phyloP scores from a whole-genome alignment of 306 rosid species.

The Hippophae rhamnoides region DNA sequence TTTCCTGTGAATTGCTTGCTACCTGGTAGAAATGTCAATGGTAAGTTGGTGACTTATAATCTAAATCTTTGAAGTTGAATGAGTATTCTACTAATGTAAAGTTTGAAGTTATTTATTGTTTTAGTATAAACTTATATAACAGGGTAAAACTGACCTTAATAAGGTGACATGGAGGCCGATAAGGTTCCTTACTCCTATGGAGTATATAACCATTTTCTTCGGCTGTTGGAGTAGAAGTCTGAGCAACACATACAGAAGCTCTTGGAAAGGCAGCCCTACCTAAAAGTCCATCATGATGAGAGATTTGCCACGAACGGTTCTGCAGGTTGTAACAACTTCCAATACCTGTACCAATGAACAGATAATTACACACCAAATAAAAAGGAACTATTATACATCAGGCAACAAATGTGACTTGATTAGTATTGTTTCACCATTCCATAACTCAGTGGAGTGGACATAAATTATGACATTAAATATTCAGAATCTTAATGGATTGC shows the following conservation, averaged over 20 bases:
- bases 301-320: conserved; percentile 3
- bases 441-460: no score
- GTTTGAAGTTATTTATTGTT: background rate
- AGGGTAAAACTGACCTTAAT: conserved; percentile 6
- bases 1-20: conserved; percentile 15
- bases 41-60: background rate
- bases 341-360: conserved; percentile 15
- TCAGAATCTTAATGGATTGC: no score
- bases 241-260: background rate
- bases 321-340: conserved; percentile 9
- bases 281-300: conserved; percentile 10
- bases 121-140: background rate
- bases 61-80: no score
- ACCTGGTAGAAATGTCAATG: conserved; percentile 27
- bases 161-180: conserved; percentile 34
- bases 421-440: no score
- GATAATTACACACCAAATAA: no score
- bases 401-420: no score
- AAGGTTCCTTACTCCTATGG: conserved; percentile 38
- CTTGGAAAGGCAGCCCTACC: conserved; percentile 3
- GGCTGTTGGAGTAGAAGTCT: conserved; percentile 3
- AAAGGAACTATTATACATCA: no score
- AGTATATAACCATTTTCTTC: conserved; percentile 17
- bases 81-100: no score
- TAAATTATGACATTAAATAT: no score